These are phyloP conservation scores for Macrocybe gigantea DNA, from an alignment of 768 basidiomycete genomes.

Conservation along the genomic window DNA sequence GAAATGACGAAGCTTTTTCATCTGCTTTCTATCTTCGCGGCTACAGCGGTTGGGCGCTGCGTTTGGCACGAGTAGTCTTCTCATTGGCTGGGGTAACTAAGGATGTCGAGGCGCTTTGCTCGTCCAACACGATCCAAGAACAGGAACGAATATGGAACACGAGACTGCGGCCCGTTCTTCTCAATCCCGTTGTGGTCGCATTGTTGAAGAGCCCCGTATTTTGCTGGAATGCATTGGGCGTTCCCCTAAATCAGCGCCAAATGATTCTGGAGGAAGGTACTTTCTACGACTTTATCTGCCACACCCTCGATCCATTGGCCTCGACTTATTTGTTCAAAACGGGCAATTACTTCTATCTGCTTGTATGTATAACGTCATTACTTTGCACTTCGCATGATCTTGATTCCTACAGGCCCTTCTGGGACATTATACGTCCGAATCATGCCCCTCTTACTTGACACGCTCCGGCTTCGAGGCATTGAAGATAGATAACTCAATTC, in stretches of 20 bases:
- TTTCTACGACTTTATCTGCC: conserved; percentile 42
- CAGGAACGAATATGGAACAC: conserved; percentile 60
- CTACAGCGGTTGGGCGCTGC: conserved; percentile 63
- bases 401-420: conserved; percentile 28
- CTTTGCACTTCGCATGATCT: not conserved
- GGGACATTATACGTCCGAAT: conserved; percentile 52
- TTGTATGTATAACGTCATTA: conserved; percentile 26
- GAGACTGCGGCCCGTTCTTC: conserved; percentile 53
- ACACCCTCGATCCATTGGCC: conserved; percentile 46
- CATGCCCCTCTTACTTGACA: conserved; percentile 62
- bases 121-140: conserved; percentile 43
- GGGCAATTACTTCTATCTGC: conserved; percentile 63
- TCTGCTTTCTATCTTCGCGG: conserved; percentile 65
- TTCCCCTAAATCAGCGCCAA: conserved; percentile 62
- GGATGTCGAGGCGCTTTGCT: conserved; percentile 51
- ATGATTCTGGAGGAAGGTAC: conserved; percentile 51
- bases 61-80: conserved; percentile 55
- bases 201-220: conserved; percentile 49
- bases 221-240: conserved; percentile 78
- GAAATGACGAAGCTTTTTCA: conserved; percentile 44
- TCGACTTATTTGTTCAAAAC: conserved; percentile 47
- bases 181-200: conserved; percentile 52
- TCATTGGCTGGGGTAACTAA: conserved; percentile 49
- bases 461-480: conserved; percentile 53
- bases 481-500: conserved; percentile 37